A percentile compares a stretch with the other conserved stretches of the same genome.
Conservation (phyloP, 192 early-diverging fungal species). For the Coemansia sp. region DNA sequence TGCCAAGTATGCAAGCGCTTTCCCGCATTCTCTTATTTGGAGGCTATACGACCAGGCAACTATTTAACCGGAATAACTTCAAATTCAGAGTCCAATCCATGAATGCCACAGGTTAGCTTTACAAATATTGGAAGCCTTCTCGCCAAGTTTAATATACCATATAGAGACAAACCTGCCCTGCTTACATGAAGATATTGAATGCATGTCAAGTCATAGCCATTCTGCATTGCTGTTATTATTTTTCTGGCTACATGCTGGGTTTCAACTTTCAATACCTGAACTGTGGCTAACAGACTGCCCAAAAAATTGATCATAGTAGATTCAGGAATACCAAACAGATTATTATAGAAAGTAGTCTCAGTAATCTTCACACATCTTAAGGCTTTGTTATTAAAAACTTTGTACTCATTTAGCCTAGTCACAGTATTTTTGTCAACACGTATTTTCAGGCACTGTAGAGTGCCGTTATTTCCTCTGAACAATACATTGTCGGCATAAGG, state of each 20-base stretch:
- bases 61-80: neutral
- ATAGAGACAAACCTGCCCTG: neutral
- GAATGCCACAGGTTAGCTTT: neutral
- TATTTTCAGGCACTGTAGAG: neutral
- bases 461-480: conserved; percentile 11
- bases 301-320: neutral
- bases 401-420: neutral
- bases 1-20: neutral
- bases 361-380: neutral
- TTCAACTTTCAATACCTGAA: neutral
- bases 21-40: neutral
- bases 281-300: neutral
- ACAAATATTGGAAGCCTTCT: neutral
- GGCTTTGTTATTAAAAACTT: neutral
- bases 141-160: neutral
- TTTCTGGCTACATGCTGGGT: neutral
- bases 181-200: neutral
- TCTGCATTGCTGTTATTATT: neutral
- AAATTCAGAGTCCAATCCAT: neutral
- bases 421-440: neutral
- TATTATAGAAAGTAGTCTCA: neutral
- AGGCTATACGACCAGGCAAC: neutral
- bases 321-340: too few relatives aligned
- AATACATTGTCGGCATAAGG: conserved; percentile 6
- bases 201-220: neutral